Evolutionary conservation across 1,139 yeast species (phyloP).

Genomic region (Suhomyces terraborum): DNA sequence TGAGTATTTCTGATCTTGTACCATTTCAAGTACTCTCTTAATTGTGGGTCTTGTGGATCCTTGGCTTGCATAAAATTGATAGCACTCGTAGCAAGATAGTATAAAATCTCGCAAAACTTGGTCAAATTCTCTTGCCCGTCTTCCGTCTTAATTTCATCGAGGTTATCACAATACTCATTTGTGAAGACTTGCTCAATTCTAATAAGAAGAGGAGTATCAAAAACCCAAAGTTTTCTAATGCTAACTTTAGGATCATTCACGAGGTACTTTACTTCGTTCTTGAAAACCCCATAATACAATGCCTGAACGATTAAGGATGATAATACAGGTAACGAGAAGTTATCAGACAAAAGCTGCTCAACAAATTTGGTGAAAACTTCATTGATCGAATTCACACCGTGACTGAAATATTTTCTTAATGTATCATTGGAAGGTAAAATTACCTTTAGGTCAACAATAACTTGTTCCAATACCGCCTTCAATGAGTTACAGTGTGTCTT

Average conservation of each 20-base stretch:
- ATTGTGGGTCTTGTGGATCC: conserved; percentile 26
- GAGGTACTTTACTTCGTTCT: conserved; percentile 42
- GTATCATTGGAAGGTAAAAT: conserved; percentile 22
- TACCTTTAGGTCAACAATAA: conserved; percentile 17
- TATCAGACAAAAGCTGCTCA: conserved; percentile 22
- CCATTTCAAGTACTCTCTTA: conserved; percentile 38
- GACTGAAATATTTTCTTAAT: conserved; percentile 32
- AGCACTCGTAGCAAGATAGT: conserved; percentile 41
- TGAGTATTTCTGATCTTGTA: conserved; percentile 31
- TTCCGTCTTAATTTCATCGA: conserved; percentile 17
- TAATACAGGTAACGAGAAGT: conserved; percentile 28
- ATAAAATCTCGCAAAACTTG: conserved; percentile 36
- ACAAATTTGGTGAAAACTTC: conserved; percentile 38
- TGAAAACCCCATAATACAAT: conserved; percentile 45
- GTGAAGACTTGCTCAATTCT: conserved; percentile 37
- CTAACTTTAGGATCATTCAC: conserved; percentile 23
- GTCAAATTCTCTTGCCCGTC: conserved; percentile 24
- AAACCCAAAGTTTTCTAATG: conserved; percentile 39
- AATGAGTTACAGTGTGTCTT: conserved; percentile 15
- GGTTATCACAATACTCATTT: conserved; percentile 17
- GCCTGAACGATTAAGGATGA: conserved; percentile 38
- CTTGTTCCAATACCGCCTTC: conserved; percentile 20
- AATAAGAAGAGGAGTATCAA: conserved; percentile 39
- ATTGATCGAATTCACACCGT: conserved; percentile 37
- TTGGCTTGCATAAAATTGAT: conserved; percentile 35